Base-by-base conservation (phyloP, 192 early-diverging fungal genomes). In the Gaertneriomyces sp. region DNA sequence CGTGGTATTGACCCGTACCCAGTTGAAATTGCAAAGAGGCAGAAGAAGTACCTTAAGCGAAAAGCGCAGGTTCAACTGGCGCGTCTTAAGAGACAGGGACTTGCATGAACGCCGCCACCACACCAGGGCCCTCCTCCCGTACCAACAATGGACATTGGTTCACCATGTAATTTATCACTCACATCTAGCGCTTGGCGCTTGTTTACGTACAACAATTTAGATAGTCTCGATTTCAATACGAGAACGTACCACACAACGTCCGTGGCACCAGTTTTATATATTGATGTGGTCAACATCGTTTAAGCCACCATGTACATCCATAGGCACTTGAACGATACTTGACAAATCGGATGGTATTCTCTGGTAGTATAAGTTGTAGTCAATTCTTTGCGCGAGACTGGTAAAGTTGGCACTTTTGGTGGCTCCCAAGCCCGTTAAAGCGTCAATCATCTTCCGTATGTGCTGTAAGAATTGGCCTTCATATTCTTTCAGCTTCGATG, bases 321-420 rank as follows among this genome's bases (percentile, higher is more conserved):
- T 33, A 10, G 68, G 68, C n/a, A 54, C 69, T 19, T 42, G 43
- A n/a, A 61, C 69, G 5, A 70, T 61, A 11, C 63, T 62, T 12
- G 61, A 63, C 61, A 70, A 52, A 58, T 70, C 69, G 0, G 69
- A 55, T 5, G 70, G 70, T 33, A 71, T 39, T 33, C 69, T 40
- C 7, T 81, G 72, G 71, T 91, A 95, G 42, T 82, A 92, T 58
- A 77, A 72, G 66, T 92, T 93, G 55, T 85, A 91, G 54, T 93
- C 91, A 62, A 90, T 67, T 45, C 86, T 62, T 5, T 86, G 79
- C 14, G 89, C 85, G 19, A 92, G 60, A 60, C 80, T 82, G 41
- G 81, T 57, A 61, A 89, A 87, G 53, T 82, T 79, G 7, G 83
- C 72, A 8, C 84, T 80, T 63, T 89, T 86, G 0, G 86, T 83